Evolutionary conservation across 2,329 filamentous ascomycete species (phyloP), one percentile per base, ranked within the genome.

Genomic region (Stachybotrys chartarum): DNA sequence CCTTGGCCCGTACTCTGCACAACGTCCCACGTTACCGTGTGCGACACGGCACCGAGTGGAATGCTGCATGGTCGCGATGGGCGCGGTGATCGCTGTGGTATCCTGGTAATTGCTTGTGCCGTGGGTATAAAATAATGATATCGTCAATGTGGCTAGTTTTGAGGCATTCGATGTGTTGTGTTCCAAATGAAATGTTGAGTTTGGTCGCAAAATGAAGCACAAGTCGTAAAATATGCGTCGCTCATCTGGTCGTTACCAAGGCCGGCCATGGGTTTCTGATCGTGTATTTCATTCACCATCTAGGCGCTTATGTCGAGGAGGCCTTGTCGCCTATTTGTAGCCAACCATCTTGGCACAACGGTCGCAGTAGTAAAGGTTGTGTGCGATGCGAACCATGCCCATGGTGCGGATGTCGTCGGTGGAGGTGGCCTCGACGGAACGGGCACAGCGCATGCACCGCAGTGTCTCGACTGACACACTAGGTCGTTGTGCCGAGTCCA

Each of bases 311-410:
- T 14, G 35, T 14, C 35, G 14, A 14, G 35, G 2, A 24, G 35
- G 35, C 35, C 35, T 42, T 42, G 35, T 14, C 14, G 35, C 35
- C 14, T 78, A 85, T 67, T 79, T 81, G 69, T 85, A 86, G 62
- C 83, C 84, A 35, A 84, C 81, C 67, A 83, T 81, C 65, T 78
- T 80, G 57, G 84, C 84, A 66, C 84, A 87, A 42, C 81, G 77
- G 57, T 79, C 75, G 71, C 84, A 86, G 70, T 87, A 86, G 73
- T 86, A 86, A 58, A 86, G 78, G 68, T 84, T 84, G 68, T 82
- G 80, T 2, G 82, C 82, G 58, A 86, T 83, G 63, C 80, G 78
- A 14, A 87, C 78, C 83, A 87, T 87, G 58, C 83, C 83, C 56
- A 74, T 80, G 48, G 79, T 73, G 60, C 71, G 74, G 52, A 78